Evolutionary conservation across 148 eudicot species (phyloP).

Genomic region (Silene conica): DNA sequence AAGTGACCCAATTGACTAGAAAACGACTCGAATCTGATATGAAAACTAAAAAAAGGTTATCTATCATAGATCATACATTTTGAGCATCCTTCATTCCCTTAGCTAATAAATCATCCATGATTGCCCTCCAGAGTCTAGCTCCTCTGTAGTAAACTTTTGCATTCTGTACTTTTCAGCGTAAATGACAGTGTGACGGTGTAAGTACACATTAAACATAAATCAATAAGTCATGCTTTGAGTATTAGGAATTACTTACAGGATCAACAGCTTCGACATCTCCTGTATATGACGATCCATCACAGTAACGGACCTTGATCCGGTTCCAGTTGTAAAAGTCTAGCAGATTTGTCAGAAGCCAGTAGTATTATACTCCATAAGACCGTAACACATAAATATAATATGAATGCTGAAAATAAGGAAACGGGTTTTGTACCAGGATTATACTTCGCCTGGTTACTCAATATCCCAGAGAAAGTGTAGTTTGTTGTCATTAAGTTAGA

Average conservation of each 20-base stretch:
- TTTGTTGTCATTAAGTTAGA: slow-evolving; percentile 31
- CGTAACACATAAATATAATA: no score
- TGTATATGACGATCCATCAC: slow-evolving; percentile 57
- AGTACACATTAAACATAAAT: neutral
- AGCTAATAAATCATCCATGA: slow-evolving; percentile 69
- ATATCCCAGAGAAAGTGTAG: slow-evolving; percentile 42
- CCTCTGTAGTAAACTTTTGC: slow-evolving; percentile 78
- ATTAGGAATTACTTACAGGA: slow-evolving; percentile 33
- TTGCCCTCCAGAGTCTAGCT: slow-evolving; percentile 58
- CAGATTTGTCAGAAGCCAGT: neutral
- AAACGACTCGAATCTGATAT: neutral
- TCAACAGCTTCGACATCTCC: slow-evolving; percentile 51
- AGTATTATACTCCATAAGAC: no score
- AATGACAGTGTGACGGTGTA: neutral
- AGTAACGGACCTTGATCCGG: slow-evolving; percentile 41
- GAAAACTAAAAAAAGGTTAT: neutral
- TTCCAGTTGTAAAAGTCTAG: slow-evolving; percentile 60
- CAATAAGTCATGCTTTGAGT: no score
- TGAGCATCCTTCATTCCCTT: slow-evolving; percentile 83
- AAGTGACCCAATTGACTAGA: no score
- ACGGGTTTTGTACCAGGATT: slow-evolving; percentile 24
- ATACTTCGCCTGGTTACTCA: slow-evolving; percentile 31
- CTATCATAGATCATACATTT: slow-evolving; percentile 34
- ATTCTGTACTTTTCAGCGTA: slow-evolving; percentile 33
- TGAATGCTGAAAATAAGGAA: neutral